Conservation (phyloP, 2,329 filamentous ascomycete species). For the Leptographium procerum region DNA sequence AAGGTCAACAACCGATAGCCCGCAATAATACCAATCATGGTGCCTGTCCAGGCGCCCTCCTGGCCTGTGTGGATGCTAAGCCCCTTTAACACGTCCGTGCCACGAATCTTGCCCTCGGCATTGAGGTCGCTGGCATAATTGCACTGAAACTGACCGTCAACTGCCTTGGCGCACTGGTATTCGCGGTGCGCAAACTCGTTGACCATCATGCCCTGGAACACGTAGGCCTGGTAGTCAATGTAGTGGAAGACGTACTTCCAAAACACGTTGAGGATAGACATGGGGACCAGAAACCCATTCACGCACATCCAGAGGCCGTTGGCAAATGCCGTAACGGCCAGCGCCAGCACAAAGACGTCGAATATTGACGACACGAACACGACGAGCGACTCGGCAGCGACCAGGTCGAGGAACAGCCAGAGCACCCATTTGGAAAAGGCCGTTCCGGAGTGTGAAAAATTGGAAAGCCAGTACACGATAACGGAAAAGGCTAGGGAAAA, state of each 20-base stretch:
- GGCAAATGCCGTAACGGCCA: slow-evolving; percentile 71
- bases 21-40: slow-evolving; percentile 63
- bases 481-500: slow-evolving; percentile 66
- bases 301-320: slow-evolving; percentile 89
- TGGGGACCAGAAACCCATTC: slow-evolving; percentile 68
- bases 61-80: slow-evolving; percentile 58
- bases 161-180: slow-evolving; percentile 41
- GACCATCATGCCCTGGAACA: slow-evolving; percentile 89
- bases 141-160: slow-evolving; percentile 44
- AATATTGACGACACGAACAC: slow-evolving; percentile 63
- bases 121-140: slow-evolving; percentile 57
- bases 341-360: slow-evolving; percentile 67
- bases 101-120: slow-evolving; percentile 56
- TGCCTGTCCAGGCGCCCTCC: slow-evolving; percentile 61
- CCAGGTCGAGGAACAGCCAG: slow-evolving; percentile 75
- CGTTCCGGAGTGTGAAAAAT: slow-evolving; percentile 52
- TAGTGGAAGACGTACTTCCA: slow-evolving; percentile 84
- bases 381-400: slow-evolving; percentile 73
- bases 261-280: slow-evolving; percentile 64
- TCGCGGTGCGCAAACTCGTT: slow-evolving; percentile 63
- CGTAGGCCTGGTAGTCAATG: slow-evolving; percentile 77
- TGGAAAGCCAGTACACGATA: slow-evolving; percentile 69
- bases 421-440: slow-evolving; percentile 71
- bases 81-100: slow-evolving; percentile 54
- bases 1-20: slow-evolving; percentile 43